Base-by-base conservation (phyloP, 306 rosid genomes). In the Sphenostylis stenocarpa region DNA sequence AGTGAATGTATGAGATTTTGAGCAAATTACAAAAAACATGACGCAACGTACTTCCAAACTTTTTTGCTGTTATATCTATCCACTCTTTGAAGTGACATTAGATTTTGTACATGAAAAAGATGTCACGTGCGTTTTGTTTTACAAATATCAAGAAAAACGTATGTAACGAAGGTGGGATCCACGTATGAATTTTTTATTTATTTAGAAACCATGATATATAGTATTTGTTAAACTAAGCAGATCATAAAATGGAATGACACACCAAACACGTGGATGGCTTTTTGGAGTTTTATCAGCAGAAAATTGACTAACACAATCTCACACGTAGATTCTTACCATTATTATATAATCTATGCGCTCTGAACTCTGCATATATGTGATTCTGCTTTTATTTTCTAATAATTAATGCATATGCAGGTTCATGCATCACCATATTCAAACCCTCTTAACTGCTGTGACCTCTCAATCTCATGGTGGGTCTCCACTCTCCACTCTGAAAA, bases 211-310 rank as follows among this genome's bases (percentile, higher is more conserved):
- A 26, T 26, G 28, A 26, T 1, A 26, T 1, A 0, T 41, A 24
- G 0, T 38, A 34, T 34, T 72, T 34, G 14, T 29, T 21, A 66
- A 67, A 47, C 26, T 13, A 15, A 56, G 5, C 20, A 41, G 53
- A 39, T 38, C n/a, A 56, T 1, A 23, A 0, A 55, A 52, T 36
- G 17, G 60, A 70, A 77, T 70, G 55, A 33, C 69, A 44, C 75
- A 23, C 70, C 77, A 19, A 70, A 43, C 56, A 70, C 72, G 66
- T 81, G 72, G 76, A 75, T 67, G 80, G 49, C 84, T 75, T 49
- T 67, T 33, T 36, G 41, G 1, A 7, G 41, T 2, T 8, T 36
- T 36, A 13, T 11, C n/a, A 56, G 20, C 17, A 5, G 26, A 28
- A 58, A 55, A 67, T 64, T 67, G 60, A 51, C 77, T 51, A 21